Evolutionary conservation across 2,329 filamentous ascomycete genomes (phyloP), one percentile per base, ranked within the genome.

Genomic region (Ascochyta clinopodiicola): DNA sequence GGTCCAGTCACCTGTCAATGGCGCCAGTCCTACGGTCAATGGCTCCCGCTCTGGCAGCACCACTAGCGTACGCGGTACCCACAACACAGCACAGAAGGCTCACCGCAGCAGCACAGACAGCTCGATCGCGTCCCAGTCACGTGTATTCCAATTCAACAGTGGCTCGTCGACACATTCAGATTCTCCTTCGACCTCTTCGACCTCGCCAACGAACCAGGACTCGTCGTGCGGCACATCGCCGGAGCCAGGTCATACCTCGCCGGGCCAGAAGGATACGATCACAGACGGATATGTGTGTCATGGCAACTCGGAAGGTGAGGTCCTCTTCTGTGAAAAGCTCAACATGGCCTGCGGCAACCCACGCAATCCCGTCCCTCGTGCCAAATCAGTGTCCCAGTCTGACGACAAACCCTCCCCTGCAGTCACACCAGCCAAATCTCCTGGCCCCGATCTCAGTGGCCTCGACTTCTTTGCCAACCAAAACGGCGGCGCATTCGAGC

Each of bases 401-500:
- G 70, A 78, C 75, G 68, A 70, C 63, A 67, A 68, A 68, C 57
- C 70, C 61, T 65, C 70, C 66, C 68, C 70, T 69, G 69, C 72
- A 74, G 73, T 69, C 67, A 63, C 63, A 65, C 55, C 58, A 62
- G 62, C 66, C 57, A 73, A 73, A 53, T 65, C 70, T 10, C 67
- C 71, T 52, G 63, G 64, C 36, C 56, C 68, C 51, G 57, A 55
- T 39, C 72, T 76, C 46, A 77, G 84, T 48, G 84, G 85, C 63
- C 82, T 92, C 66, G 88, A 91, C 72, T 93, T 89, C 85, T 80
- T 95, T 44, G 84, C 87, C 35, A 88, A 89, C 66, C 90, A 96
- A 72, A 94, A 92, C 67, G 88, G 88, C 53, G 91, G 91, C 51
- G 87, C 90, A 61, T 97, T 98, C 68, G 93, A 98, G 59, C 94